Base-by-base conservation (phyloP, 2,329 filamentous ascomycete genomes). In the Aureobasidium sp. region DNA sequence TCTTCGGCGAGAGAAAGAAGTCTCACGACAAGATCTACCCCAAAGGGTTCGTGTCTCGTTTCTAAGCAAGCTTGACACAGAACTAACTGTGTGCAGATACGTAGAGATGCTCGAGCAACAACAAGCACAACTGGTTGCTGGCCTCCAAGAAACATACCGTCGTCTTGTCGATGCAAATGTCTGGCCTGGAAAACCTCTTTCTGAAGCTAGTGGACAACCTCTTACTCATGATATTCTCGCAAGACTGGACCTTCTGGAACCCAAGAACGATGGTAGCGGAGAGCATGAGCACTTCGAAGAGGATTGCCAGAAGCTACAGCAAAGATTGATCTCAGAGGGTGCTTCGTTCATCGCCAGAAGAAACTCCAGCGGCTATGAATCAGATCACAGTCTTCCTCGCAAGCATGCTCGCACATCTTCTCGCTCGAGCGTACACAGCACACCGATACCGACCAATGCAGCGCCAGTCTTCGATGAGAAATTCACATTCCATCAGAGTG, bases 31-130 rank as follows among this genome's bases (percentile, higher is more conserved):
- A 86, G 72, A 81, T 86, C 51, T 86, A 87, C 71, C 84, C 84
- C n/a, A 87, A 86, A 75, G 84, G 84, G 80, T 87, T 70, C 45
- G 47, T 36, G 4, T 52, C 57, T 29, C 14, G 2, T 22, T 15
- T 62, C 53, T 27, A 17, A 14, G 36, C 3, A 6, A 8, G 34
- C 49, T 63, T 42, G 45, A 44, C 22, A 63, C 22, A 68, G 7
- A 51, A 31, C 64, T 48, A 6, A 52, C 14, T 11, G 45, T 15
- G 62, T 22, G 36, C 31, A 85, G 83, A 66, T 85, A 85, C 65
- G 84, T 87, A 34, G 84, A 87, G 71, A 85, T 86, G 83, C 79
- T 87, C 55, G 84, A 87, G 69, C 83, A 85, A 68, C 84, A 87
- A 75, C 84, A 87, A 71, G 72, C 76, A 22, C 84, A 85, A 74